These are phyloP conservation scores for Talaromyces thailandensis DNA, from an alignment of 495 filamentous ascomycete species.

Conservation along the genomic window DNA sequence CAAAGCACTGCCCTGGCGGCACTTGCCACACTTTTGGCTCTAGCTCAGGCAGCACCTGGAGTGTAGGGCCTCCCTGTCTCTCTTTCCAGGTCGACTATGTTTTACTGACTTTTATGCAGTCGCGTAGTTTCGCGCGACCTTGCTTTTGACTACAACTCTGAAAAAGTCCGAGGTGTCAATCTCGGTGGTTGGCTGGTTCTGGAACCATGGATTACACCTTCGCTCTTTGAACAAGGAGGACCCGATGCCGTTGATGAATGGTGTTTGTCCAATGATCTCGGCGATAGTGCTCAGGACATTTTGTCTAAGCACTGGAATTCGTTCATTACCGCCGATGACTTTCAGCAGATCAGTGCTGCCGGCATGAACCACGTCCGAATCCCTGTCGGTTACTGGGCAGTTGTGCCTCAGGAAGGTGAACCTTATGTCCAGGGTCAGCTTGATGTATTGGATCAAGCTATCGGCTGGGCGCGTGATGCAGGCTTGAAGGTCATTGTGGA, in stretches of 20 bases:
- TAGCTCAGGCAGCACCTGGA: conserved; percentile 22
- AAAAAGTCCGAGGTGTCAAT: conserved; percentile 47
- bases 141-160: conserved; percentile 34
- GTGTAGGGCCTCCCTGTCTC: conserved; percentile 17
- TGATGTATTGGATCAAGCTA: conserved; percentile 52
- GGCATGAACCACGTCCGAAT: conserved; percentile 74
- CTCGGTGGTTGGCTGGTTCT: conserved; percentile 51
- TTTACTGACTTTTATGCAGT: conserved; percentile 13
- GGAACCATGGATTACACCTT: conserved; percentile 60
- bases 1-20: conserved; percentile 27
- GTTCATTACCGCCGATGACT: conserved; percentile 61
- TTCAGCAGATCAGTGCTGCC: conserved; percentile 51
- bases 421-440: conserved; percentile 70
- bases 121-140: conserved; percentile 21
- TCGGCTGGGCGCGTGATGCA: conserved; percentile 55
- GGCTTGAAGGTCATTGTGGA: conserved; percentile 63
- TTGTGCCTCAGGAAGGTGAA: conserved; percentile 48
- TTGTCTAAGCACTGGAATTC: conserved; percentile 50
- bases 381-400: conserved; percentile 72
- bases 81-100: background rate
- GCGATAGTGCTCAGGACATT: conserved; percentile 36
- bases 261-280: conserved; percentile 43
- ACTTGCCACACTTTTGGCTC: conserved; percentile 23
- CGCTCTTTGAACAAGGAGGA: conserved; percentile 43
- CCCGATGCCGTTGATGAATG: conserved; percentile 55